phyloP scores from a whole-genome alignment of 148 eudicot genomes.

The Rhododendron kiyosumense region DNA sequence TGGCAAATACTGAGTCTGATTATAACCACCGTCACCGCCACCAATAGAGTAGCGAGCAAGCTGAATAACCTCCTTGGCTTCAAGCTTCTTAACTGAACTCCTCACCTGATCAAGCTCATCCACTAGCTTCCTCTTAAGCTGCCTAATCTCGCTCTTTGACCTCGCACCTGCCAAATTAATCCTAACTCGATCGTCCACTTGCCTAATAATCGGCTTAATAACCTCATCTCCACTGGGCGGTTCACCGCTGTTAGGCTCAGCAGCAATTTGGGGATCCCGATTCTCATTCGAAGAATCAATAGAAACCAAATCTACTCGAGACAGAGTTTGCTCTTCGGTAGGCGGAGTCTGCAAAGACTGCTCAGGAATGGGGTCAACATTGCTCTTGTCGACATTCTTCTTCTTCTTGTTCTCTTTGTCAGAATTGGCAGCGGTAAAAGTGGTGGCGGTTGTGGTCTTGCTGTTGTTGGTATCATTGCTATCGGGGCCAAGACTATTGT shows the following conservation, averaged over 20 bases:
- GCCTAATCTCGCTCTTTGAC: slow-evolving; percentile 42
- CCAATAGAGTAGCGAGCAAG: slow-evolving; percentile 23
- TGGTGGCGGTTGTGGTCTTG: not conserved
- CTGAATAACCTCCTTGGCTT: slow-evolving; percentile 57
- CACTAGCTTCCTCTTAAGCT: slow-evolving; percentile 58
- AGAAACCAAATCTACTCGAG: slow-evolving; percentile 18
- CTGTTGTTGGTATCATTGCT: not conserved
- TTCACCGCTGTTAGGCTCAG: slow-evolving; percentile 16
- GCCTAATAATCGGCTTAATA: slow-evolving; percentile 32
- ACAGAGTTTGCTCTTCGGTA: slow-evolving; percentile 11
- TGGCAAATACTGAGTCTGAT: slow-evolving; percentile 32
- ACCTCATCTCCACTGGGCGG: slow-evolving; percentile 34
- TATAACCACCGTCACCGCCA: slow-evolving; percentile 18
- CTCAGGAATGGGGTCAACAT: slow-evolving; percentile 8
- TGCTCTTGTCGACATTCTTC: not conserved
- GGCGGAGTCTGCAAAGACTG: slow-evolving; percentile 7
- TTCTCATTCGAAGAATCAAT: slow-evolving; percentile 27
- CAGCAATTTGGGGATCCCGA: not conserved
- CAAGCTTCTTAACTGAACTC: slow-evolving; percentile 53
- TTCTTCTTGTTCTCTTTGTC: slow-evolving; percentile 6
- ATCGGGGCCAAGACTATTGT: not conserved
- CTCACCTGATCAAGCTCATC: slow-evolving; percentile 76
- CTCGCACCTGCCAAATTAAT: slow-evolving; percentile 48
- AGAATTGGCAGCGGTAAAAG: not conserved
- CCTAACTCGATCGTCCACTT: slow-evolving; percentile 58